Conservation (phyloP, 192 early-diverging fungal genomes). For the Chytriomyces confervae region DNA sequence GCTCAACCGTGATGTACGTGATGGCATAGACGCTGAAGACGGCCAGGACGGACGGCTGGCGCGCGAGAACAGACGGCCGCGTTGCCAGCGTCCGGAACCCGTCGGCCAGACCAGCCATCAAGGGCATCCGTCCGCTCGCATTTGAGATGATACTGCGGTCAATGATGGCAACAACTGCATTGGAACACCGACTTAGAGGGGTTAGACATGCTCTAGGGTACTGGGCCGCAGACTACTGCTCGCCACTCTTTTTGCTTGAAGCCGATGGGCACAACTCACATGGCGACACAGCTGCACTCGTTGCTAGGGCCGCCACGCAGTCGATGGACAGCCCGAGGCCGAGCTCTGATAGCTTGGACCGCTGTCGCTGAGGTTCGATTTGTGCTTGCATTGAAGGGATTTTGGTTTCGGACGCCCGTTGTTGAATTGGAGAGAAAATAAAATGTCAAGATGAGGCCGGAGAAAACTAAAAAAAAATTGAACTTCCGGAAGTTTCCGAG, state of each 20-base stretch:
- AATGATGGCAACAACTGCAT: slow-evolving; percentile 52
- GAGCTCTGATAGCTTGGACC: background rate
- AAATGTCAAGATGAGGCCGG: background rate
- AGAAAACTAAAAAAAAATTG: no score
- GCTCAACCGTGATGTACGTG: slow-evolving; percentile 46
- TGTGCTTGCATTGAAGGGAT: background rate
- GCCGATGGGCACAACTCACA: background rate
- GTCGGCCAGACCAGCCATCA: slow-evolving; percentile 33
- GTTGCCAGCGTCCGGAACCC: slow-evolving; percentile 41
- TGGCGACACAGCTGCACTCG: background rate
- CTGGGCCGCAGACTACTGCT: no score
- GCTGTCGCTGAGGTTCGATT: background rate
- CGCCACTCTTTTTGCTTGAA: no score
- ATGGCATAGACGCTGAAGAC: slow-evolving; percentile 49
- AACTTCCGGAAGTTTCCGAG: no score
- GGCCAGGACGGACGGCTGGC: slow-evolving; percentile 43
- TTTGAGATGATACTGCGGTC: slow-evolving; percentile 55
- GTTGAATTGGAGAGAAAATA: background rate
- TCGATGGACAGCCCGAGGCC: background rate
- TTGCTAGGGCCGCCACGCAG: background rate
- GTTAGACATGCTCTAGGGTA: background rate
- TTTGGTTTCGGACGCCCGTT: background rate
- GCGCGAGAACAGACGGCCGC: slow-evolving; percentile 33
- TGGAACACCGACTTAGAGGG: background rate
- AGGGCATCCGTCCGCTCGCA: slow-evolving; percentile 41